A percentile compares a stretch with the other conserved stretches of the same genome.
These are phyloP conservation scores for Ammopiptanthus mongolicus DNA, from an alignment of 306 rosid genomes.

Conservation along the genomic window DNA sequence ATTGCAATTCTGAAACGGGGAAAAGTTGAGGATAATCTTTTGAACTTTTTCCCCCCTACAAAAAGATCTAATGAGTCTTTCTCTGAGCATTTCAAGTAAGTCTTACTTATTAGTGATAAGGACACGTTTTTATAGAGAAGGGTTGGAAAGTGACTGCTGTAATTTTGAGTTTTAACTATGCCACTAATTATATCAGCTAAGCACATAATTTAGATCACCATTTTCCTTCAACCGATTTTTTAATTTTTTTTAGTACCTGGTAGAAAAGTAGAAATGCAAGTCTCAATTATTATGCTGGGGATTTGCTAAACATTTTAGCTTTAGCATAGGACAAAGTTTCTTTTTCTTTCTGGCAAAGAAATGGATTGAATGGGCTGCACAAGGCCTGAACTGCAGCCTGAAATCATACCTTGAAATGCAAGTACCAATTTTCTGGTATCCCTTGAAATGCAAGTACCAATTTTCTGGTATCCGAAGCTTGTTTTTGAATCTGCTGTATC, in stretches of 20 bases:
- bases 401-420: background rate
- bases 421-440: constrained; percentile 1
- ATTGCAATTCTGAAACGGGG: constrained; percentile 94
- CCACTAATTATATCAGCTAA: background rate
- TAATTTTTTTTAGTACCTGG: background rate
- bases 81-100: constrained; percentile 96
- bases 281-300: background rate
- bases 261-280: background rate
- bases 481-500: background rate
- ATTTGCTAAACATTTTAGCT: background rate
- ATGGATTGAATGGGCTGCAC: background rate
- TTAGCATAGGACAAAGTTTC: background rate
- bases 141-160: background rate
- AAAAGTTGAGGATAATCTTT: constrained; percentile 90
- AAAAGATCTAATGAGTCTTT: constrained; percentile 79
- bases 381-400: background rate
- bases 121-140: background rate
- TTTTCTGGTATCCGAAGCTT: background rate
- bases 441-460: background rate
- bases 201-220: background rate
- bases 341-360: background rate
- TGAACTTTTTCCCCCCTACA: constrained; percentile 82
- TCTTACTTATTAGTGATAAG: background rate
- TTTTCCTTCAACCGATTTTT: background rate
- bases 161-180: background rate